phyloP scores from a whole-genome alignment of 306 rosid species.

The Medicago ruthenica region DNA sequence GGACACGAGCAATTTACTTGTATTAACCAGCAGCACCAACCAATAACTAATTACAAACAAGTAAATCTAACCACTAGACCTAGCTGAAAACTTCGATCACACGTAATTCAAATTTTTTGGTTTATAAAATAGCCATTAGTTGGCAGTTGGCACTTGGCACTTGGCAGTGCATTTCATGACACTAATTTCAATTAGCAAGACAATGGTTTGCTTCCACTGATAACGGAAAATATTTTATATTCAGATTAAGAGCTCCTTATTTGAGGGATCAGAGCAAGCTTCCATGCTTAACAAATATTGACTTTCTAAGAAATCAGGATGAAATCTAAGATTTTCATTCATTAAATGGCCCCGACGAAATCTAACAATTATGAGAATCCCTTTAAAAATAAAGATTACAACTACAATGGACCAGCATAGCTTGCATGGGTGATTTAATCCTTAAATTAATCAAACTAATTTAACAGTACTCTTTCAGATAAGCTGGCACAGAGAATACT shows the following conservation, averaged over 20 bases:
- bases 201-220: too few relatives aligned
- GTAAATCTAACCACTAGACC: neutral
- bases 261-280: too few relatives aligned
- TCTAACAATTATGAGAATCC: too few relatives aligned
- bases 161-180: constrained; percentile 19
- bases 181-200: constrained; percentile 22
- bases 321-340: too few relatives aligned
- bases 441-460: neutral
- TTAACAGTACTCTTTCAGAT: neutral
- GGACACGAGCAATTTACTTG: constrained; percentile 13
- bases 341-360: too few relatives aligned
- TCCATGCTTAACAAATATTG: too few relatives aligned
- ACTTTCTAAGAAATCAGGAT: too few relatives aligned
- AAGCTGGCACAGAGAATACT: constrained; percentile 20
- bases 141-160: constrained; percentile 36
- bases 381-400: too few relatives aligned
- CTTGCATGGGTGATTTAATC: too few relatives aligned
- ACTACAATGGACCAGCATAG: too few relatives aligned
- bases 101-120: neutral
- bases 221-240: too few relatives aligned
- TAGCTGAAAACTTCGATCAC: neutral
- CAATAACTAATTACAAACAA: constrained; percentile 15
- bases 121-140: constrained; percentile 22
- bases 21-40: constrained; percentile 15
- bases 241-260: too few relatives aligned